phyloP scores from a whole-genome alignment of 805 yeast species.

The Priceomyces carsonii region DNA sequence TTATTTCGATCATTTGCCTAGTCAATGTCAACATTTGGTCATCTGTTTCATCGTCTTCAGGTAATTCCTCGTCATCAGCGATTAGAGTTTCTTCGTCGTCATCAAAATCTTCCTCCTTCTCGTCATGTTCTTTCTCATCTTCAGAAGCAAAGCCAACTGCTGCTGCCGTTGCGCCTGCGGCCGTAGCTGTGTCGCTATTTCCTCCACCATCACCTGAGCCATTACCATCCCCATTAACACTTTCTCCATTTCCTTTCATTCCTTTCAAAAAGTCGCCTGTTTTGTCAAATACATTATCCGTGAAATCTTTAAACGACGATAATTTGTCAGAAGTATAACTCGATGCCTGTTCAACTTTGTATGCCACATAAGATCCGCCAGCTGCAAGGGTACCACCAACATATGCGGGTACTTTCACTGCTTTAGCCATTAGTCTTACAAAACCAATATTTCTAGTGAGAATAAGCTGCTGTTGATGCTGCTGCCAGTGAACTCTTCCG shows the following conservation, averaged over 20 bases:
- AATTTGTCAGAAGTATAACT: constrained; percentile 68
- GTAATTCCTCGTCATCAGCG: constrained; percentile 40
- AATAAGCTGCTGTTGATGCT: constrained; percentile 2
- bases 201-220: constrained; percentile 27
- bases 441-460: constrained; percentile 33
- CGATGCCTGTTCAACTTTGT: constrained; percentile 87
- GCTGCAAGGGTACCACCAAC: constrained; percentile 93
- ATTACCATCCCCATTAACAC: constrained; percentile 26
- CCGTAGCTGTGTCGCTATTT: constrained; percentile 37
- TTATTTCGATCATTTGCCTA: constrained; percentile 94
- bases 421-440: constrained; percentile 51
- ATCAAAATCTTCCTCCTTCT: constrained; percentile 23
- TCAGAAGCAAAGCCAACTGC: constrained; percentile 49
- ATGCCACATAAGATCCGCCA: constrained; percentile 89
- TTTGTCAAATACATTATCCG: constrained; percentile 53
- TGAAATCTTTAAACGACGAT: constrained; percentile 59
- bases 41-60: constrained; percentile 55
- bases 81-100: constrained; percentile 49
- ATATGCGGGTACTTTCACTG: constrained; percentile 70
- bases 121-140: constrained; percentile 28
- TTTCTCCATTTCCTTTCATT: constrained; percentile 19
- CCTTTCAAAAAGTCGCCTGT: constrained; percentile 46
- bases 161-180: constrained; percentile 54
- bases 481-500: not conserved
- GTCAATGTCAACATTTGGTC: constrained; percentile 88